phyloP scores from a whole-genome alignment of 768 basidiomycete genomes.

The Crepidotus variabilis region DNA sequence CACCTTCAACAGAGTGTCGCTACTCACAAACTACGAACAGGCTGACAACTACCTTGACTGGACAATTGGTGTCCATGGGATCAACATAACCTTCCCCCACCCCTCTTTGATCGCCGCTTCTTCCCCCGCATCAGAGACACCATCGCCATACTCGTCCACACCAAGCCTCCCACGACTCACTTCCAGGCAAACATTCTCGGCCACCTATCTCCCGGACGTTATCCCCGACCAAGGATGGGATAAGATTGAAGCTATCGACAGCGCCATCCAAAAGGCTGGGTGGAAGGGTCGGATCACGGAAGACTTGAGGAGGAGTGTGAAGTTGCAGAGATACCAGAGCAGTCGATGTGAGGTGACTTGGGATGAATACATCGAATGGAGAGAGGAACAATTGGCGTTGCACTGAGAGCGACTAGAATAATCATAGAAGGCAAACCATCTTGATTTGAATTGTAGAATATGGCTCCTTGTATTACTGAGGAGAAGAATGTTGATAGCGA shows the following conservation, averaged over 20 bases:
- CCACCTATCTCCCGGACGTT: slow-evolving; percentile 93
- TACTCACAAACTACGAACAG: slow-evolving; percentile 91
- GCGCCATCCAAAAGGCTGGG: slow-evolving; percentile 91
- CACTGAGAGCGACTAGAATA: slow-evolving; percentile 1
- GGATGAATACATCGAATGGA: slow-evolving; percentile 79
- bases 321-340: slow-evolving; percentile 81
- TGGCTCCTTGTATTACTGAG: not conserved
- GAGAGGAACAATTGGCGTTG: slow-evolving; percentile 36
- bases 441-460: not conserved
- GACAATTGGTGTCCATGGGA: slow-evolving; percentile 90
- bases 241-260: slow-evolving; percentile 84
- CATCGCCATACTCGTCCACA: slow-evolving; percentile 71
- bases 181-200: slow-evolving; percentile 63
- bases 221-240: slow-evolving; percentile 93
- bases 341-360: slow-evolving; percentile 62
- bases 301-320: slow-evolving; percentile 71
- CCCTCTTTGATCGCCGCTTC: slow-evolving; percentile 56
- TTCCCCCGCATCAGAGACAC: slow-evolving; percentile 53
- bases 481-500: not conserved
- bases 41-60: slow-evolving; percentile 86
- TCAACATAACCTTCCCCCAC: slow-evolving; percentile 83
- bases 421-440: not conserved
- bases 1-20: slow-evolving; percentile 61
- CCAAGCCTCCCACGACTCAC: slow-evolving; percentile 50
- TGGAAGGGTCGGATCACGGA: slow-evolving; percentile 83